Evolutionary conservation across 2,329 filamentous ascomycete species (phyloP).

Genomic region (Scytalidium sp.): DNA sequence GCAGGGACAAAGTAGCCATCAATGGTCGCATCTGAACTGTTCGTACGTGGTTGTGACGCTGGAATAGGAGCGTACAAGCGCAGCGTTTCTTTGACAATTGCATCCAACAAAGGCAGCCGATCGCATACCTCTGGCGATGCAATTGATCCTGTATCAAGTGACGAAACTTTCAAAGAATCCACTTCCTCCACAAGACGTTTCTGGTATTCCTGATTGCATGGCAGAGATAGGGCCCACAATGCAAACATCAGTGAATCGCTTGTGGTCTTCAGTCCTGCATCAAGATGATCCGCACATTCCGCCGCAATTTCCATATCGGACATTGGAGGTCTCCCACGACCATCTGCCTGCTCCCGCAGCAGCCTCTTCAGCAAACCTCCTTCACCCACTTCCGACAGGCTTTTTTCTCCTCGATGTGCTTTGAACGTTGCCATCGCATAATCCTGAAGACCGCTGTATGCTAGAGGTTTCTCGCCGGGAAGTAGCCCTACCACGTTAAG

Average conservation of each 20-base stretch:
- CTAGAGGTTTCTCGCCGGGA: conserved; percentile 47
- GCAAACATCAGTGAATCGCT: conserved; percentile 49
- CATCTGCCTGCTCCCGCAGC: conserved; percentile 28
- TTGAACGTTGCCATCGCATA: conserved; percentile 27
- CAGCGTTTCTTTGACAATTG: conserved; percentile 48
- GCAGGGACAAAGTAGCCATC: conserved; percentile 40
- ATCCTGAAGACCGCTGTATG: conserved; percentile 47
- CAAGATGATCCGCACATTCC: conserved; percentile 50
- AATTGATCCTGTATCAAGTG: conserved; percentile 25
- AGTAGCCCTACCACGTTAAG: conserved; percentile 36
- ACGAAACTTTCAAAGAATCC: conserved; percentile 18
- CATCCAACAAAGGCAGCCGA: conserved; percentile 41
- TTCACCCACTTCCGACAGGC: neutral
- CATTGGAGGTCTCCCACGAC: conserved; percentile 21
- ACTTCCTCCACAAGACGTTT: conserved; percentile 42
- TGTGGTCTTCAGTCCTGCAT: conserved; percentile 52
- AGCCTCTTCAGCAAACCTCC: neutral
- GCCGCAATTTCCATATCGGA: conserved; percentile 45
- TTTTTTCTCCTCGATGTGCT: neutral
- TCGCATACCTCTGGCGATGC: conserved; percentile 34
- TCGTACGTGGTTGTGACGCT: conserved; percentile 45
- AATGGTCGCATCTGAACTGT: conserved; percentile 31
- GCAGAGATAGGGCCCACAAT: conserved; percentile 45
- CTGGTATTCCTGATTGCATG: conserved; percentile 40
- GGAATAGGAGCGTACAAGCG: conserved; percentile 49